A percentile compares a stretch with the other conserved stretches of the same genome.
Evolutionary conservation across 2,329 filamentous ascomycete species (phyloP).

Genomic region (Claviceps purpurea): DNA sequence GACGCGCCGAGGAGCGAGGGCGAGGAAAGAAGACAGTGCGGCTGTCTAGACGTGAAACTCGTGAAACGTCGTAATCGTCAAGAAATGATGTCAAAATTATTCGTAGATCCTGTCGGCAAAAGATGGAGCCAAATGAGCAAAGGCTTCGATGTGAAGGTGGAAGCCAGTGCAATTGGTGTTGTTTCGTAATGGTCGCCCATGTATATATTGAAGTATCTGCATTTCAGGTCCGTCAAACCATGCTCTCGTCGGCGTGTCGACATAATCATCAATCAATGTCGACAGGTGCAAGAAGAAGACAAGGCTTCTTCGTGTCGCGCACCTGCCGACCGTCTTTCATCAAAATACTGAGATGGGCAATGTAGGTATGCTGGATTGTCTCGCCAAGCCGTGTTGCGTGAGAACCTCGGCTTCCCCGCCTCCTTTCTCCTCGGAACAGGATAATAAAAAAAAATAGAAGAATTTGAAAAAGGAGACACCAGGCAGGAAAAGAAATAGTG

Average conservation of each 20-base stretch:
- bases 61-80: constrained; percentile 34
- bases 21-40: constrained; percentile 19
- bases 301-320: neutral
- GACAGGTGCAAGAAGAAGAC: neutral
- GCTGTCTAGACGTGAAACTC: constrained; percentile 33
- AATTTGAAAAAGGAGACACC: neutral
- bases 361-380: constrained; percentile 2
- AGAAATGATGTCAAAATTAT: constrained; percentile 12
- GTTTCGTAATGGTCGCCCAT: constrained; percentile 28
- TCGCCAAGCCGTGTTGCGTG: neutral
- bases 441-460: neutral
- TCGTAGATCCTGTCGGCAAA: constrained; percentile 7
- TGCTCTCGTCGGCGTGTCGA: constrained; percentile 22
- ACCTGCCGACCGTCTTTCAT: constrained; percentile 7
- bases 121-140: constrained; percentile 1
- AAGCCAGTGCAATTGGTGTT: constrained; percentile 20
- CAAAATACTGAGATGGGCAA: constrained; percentile 2
- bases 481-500: constrained; percentile 1
- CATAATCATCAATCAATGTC: constrained; percentile 27
- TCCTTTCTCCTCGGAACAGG: neutral
- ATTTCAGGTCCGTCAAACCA: constrained; percentile 26
- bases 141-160: constrained; percentile 11
- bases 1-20: constrained; percentile 16
- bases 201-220: constrained; percentile 24
- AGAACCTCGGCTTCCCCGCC: neutral